phyloP scores from a whole-genome alignment of 192 early-diverging fungal genomes.

The Funneliformis mosseae region DNA sequence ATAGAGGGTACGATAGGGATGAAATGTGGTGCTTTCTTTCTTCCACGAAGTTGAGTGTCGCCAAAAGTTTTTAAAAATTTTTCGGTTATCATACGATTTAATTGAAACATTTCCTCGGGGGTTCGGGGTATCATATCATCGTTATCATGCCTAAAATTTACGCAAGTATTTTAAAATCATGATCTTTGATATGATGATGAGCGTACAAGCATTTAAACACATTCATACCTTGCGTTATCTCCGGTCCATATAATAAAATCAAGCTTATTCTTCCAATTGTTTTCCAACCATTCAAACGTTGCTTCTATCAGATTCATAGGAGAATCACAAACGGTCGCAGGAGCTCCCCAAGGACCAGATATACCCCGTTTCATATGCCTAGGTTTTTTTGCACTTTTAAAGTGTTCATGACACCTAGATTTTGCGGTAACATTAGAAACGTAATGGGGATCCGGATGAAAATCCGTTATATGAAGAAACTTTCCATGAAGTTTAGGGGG shows the following conservation, averaged over 20 bases:
- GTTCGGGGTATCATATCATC: constrained; percentile 64
- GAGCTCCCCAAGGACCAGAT: constrained; percentile 61
- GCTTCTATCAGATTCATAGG: constrained; percentile 59
- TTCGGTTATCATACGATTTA: constrained; percentile 53
- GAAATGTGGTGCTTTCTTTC: constrained; percentile 36
- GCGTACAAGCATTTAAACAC: background rate
- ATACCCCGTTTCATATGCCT: constrained; percentile 38
- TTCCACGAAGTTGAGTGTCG: constrained; percentile 29
- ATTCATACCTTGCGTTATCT: constrained; percentile 65
- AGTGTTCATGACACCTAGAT: constrained; percentile 61
- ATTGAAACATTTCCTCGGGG: constrained; percentile 61
- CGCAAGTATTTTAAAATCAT: background rate
- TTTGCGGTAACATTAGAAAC: constrained; percentile 54
- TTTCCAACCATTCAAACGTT: constrained; percentile 60
- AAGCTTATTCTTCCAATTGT: constrained; percentile 50
- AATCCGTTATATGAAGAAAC: constrained; percentile 76
- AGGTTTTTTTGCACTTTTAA: constrained; percentile 33
- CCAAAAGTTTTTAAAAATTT: constrained; percentile 55
- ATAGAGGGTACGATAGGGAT: constrained; percentile 57
- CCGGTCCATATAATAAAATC: constrained; percentile 83
- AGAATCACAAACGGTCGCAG: constrained; percentile 65
- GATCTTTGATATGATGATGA: too few species aligned
- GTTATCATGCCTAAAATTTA: constrained; percentile 62
- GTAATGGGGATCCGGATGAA: constrained; percentile 71
- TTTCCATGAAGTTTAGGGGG: constrained; percentile 44